phyloP scores from a whole-genome alignment of 495 filamentous ascomycete species.

The Tuber aestivum region DNA sequence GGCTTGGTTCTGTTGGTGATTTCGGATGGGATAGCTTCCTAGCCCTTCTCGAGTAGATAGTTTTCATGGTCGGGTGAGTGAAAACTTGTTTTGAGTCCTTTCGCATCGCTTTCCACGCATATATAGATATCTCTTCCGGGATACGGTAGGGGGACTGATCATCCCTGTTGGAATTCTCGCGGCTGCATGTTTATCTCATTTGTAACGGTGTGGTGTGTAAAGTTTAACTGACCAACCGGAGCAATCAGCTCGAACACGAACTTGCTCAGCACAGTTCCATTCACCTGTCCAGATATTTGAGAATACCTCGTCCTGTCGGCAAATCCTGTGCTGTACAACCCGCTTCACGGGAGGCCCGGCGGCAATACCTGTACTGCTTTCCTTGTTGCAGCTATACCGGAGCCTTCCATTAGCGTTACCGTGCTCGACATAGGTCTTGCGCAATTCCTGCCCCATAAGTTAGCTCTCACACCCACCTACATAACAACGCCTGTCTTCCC shows the following conservation, averaged over 20 bases:
- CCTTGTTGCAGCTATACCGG: background rate
- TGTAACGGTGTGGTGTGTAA: background rate
- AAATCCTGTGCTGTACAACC: background rate
- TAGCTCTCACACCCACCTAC: background rate
- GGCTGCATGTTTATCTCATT: conserved; percentile 6
- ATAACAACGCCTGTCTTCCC: background rate
- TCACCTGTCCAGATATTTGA: conserved; percentile 10
- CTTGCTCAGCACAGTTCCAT: conserved; percentile 19
- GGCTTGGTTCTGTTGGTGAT: background rate
- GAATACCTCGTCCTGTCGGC: background rate
- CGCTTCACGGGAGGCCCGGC: background rate
- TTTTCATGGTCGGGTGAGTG: background rate
- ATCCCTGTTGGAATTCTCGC: background rate
- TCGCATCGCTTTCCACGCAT: background rate
- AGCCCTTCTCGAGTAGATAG: background rate
- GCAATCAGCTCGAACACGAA: conserved; percentile 29
- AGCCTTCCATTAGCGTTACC: background rate
- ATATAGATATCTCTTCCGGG: background rate
- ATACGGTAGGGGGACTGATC: background rate
- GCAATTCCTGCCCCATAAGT: background rate
- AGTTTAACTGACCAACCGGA: conserved; percentile 32
- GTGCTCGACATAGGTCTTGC: background rate
- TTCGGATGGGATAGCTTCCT: background rate
- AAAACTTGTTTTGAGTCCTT: background rate
- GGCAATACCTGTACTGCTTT: background rate